Percentiles rank a stretch among this genome's conserved stretches.
Conservation (phyloP, 345 rosid species). For the Acer campestre region DNA sequence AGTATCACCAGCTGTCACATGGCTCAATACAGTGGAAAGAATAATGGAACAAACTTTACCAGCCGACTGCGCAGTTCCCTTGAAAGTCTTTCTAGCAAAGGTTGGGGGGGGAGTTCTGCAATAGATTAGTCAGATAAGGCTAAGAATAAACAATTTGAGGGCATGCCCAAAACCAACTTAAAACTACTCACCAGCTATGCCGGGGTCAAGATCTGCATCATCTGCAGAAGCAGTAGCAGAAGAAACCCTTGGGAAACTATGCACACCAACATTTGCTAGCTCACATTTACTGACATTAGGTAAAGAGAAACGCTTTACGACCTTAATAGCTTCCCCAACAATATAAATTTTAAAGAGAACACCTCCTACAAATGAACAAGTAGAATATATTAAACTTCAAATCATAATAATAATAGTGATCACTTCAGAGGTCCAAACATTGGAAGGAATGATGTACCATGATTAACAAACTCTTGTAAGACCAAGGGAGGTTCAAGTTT, state of each 20-base stretch:
- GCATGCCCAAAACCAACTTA: not conserved
- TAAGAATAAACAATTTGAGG: not conserved
- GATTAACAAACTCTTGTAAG: constrained; percentile 92
- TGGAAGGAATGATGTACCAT: constrained; percentile 51
- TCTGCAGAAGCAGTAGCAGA: constrained; percentile 88
- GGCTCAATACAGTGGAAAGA: constrained; percentile 11
- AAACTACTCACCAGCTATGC: constrained; percentile 53
- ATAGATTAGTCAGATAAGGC: constrained; percentile 13
- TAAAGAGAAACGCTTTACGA: constrained; percentile 76
- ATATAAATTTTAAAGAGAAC: constrained; percentile 82
- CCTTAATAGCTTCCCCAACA: constrained; percentile 81
- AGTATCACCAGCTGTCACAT: not conserved
- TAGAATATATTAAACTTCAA: constrained; percentile 4
- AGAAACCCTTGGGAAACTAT: constrained; percentile 81
- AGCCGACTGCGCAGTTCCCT: constrained; percentile 67
- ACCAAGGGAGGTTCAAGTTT: constrained; percentile 87
- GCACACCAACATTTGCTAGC: constrained; percentile 56
- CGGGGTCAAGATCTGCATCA: constrained; percentile 78
- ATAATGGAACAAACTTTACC: constrained; percentile 38
- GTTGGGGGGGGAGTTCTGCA: constrained; percentile 87
- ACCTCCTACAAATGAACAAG: constrained; percentile 56
- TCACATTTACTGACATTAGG: constrained; percentile 66
- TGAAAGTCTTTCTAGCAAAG: constrained; percentile 76
- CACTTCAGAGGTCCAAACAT: not conserved
- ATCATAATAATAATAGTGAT: constrained; percentile 9